Evolutionary conservation across 495 filamentous ascomycete species (phyloP), one percentile per base, ranked within the genome.

Genomic region (Neurospora hispaniola): DNA sequence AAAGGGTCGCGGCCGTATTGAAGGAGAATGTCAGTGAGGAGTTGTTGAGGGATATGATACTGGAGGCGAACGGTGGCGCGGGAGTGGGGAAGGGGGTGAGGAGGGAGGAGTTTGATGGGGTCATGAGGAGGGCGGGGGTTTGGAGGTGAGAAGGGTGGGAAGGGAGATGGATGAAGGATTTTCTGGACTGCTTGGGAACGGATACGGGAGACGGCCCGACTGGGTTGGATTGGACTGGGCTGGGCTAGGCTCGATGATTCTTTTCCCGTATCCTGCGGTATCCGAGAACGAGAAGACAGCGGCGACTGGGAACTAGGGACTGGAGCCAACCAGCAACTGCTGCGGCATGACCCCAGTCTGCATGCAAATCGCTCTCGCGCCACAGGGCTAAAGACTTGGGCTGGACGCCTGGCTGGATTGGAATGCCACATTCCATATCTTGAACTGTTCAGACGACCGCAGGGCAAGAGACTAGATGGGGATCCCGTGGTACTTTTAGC

Each of bases 1-100:
- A 86, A 80, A 85, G 92, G 77, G 89, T 98, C 71, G 94, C 95
- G 71, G 89, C 86, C 76, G 88, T 93, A 73, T 80, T 99, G 77
- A 90, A 92, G 80, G 91, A 97, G 76, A 87, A 92, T 74, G 89
- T 97, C 41, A 86, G 86, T 20, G 96, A 98, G 76, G 88, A 92
- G 27, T 76, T 97, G 79, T 81, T 99, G 75, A 87, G 85, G 81
- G 93, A 97, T 85, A 99, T 99, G 96, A 90, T 99, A 62, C 79
- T 91, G 46, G 96, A 98, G 85, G 96, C 93, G 74, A 97, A 94
- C 81, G 94, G 91, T 1, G 93, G 92, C 4, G 88, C 84, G 7
- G 91, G 91, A 14, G 85, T 94, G 10, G 86, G 85, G 40, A 86
- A 81, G 72, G 94, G 93, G 11, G 96, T 97, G 39, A 87, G 84